Evolutionary conservation across 2,329 filamentous ascomycete genomes (phyloP).

Genomic region (Pyrenophora tritici-repentis): DNA sequence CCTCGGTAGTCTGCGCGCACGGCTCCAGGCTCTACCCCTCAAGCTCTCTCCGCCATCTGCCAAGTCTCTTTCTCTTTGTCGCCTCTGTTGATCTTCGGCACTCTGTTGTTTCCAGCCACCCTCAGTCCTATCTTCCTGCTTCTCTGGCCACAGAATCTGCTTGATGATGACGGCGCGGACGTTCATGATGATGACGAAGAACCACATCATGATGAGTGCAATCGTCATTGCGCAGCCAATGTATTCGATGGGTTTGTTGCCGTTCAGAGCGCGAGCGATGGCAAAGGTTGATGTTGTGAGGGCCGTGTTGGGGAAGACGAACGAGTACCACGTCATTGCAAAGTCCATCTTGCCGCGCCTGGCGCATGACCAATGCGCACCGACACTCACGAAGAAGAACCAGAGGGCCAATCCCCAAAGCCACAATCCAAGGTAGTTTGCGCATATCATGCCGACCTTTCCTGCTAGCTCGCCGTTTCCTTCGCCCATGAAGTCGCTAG

Average conservation of each 20-base stretch:
- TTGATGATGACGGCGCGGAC: conserved; percentile 66
- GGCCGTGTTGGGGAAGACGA: conserved; percentile 80
- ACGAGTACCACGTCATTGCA: conserved; percentile 85
- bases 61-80: conserved; percentile 14
- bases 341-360: conserved; percentile 68
- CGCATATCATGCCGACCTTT: conserved; percentile 59
- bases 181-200: conserved; percentile 72
- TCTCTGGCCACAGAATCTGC: conserved; percentile 78
- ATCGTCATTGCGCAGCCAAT: conserved; percentile 70
- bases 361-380: conserved; percentile 72
- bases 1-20: conserved; percentile 29
- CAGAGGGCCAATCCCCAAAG: conserved; percentile 81
- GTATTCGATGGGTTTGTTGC: conserved; percentile 62
- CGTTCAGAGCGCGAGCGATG: conserved; percentile 62
- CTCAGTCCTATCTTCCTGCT: conserved; percentile 67
- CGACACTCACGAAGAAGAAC: conserved; percentile 82
- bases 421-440: conserved; percentile 73
- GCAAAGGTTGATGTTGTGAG: conserved; percentile 74
- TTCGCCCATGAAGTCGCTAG: conserved; percentile 61
- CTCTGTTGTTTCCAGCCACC: conserved; percentile 58
- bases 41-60: conserved; percentile 27
- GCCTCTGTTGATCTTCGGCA: conserved; percentile 36
- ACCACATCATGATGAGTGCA: conserved; percentile 70
- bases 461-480: conserved; percentile 57
- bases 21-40: conserved; percentile 25